Conservation (phyloP, 345 rosid genomes). For the Populus pruinosa region DNA sequence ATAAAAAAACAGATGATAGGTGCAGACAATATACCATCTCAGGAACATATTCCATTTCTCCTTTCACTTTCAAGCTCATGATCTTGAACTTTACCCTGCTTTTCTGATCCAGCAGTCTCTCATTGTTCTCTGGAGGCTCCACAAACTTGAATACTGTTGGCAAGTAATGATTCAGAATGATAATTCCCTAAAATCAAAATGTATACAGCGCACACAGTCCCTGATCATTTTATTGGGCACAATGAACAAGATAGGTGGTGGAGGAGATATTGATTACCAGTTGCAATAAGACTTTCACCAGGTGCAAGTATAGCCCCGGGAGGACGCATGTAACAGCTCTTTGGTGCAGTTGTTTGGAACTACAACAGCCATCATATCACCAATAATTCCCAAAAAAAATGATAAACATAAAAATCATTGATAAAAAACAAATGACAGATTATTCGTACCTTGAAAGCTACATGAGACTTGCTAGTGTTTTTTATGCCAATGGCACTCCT, state of each 20-base stretch:
- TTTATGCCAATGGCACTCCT: constrained; percentile 36
- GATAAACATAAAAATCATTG: neutral
- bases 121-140: constrained; percentile 37
- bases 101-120: constrained; percentile 27
- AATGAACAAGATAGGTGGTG: neutral
- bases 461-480: constrained; percentile 29
- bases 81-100: constrained; percentile 39
- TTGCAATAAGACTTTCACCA: constrained; percentile 34
- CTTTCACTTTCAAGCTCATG: constrained; percentile 33
- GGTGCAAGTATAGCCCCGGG: constrained; percentile 37
- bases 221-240: neutral
- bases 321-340: constrained; percentile 39
- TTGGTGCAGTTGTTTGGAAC: constrained; percentile 41
- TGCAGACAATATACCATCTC: constrained; percentile 24
- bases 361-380: neutral
- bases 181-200: neutral
- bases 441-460: constrained; percentile 32
- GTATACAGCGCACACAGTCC: neutral
- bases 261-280: constrained; percentile 18
- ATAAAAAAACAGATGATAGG: neutral
- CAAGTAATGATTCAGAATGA: neutral
- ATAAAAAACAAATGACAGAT: neutral
- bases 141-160: constrained; percentile 35
- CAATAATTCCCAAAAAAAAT: neutral
- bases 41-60: constrained; percentile 30